Evolutionary conservation across 1,284 basidiomycete species (phyloP).

Genomic region (Blastosporella zonata): DNA sequence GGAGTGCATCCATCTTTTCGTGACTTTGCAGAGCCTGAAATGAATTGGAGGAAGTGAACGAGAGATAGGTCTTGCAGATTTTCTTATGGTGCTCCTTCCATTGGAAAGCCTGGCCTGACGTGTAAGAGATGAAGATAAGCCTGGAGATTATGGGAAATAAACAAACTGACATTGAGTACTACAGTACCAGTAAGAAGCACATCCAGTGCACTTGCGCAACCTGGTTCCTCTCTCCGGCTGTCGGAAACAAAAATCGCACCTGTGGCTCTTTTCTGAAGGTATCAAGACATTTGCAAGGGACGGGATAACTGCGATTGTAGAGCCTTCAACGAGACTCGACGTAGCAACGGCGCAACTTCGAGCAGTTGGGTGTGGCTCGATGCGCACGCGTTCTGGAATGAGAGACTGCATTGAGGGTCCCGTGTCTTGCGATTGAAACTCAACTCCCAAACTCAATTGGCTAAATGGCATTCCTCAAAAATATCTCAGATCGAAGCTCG

Average conservation of each 20-base stretch:
- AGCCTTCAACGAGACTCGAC: slow-evolving; percentile 37
- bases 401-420: not conserved
- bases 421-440: too few species aligned
- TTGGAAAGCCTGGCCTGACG: slow-evolving; percentile 61
- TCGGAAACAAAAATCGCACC: slow-evolving; percentile 63
- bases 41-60: slow-evolving; percentile 40
- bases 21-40: slow-evolving; percentile 50
- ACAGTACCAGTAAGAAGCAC: slow-evolving; percentile 72
- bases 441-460: too few species aligned
- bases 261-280: slow-evolving; percentile 50
- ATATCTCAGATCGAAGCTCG: too few species aligned
- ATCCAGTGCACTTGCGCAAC: slow-evolving; percentile 56
- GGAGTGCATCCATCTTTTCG: slow-evolving; percentile 55
- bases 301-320: slow-evolving; percentile 40
- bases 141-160: not conserved
- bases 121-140: slow-evolving; percentile 12
- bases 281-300: slow-evolving; percentile 51
- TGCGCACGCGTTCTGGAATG: slow-evolving; percentile 16
- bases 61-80: slow-evolving; percentile 56
- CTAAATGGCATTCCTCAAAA: too few species aligned
- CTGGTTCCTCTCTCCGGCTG: slow-evolving; percentile 22
- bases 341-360: slow-evolving; percentile 49
- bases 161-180: slow-evolving; percentile 46
- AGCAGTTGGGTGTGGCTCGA: slow-evolving; percentile 45
- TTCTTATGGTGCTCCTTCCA: slow-evolving; percentile 64